Percentiles rank a stretch among this genome's conserved stretches.
Conservation (phyloP, 345 rosid species). For the rapeseed (Brassica napus) region DNA sequence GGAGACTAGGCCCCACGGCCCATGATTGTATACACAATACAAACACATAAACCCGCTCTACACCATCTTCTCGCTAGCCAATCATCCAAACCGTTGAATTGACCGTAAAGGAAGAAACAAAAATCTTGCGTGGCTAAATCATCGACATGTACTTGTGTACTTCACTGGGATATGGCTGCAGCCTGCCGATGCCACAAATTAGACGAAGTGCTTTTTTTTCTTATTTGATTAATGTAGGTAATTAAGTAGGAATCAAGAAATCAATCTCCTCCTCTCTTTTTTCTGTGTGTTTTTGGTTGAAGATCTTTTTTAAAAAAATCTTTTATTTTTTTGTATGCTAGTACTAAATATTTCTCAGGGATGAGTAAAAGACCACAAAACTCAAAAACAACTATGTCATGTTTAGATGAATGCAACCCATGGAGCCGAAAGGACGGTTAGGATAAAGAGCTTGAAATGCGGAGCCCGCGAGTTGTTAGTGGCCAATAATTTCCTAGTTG, state of each 20-base stretch:
- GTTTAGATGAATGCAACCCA: background rate
- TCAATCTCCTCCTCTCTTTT: background rate
- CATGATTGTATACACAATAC: conserved; percentile 15
- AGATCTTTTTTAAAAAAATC: background rate
- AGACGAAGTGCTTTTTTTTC: background rate
- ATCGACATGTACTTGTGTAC: background rate
- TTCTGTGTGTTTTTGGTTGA: background rate
- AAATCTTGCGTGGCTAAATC: conserved; percentile 23
- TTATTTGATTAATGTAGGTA: background rate
- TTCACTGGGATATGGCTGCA: background rate
- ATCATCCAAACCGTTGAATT: conserved; percentile 7
- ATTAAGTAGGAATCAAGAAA: background rate
- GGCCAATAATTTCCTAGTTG: background rate
- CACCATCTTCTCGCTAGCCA: conserved; percentile 9
- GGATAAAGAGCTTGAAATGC: background rate
- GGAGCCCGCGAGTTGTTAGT: background rate
- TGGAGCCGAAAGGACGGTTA: background rate
- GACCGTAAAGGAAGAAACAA: conserved; percentile 7
- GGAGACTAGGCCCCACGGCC: conserved; percentile 30
- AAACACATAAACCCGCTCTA: conserved; percentile 31
- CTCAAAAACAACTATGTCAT: background rate
- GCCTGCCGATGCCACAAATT: background rate
- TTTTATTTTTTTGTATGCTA: background rate
- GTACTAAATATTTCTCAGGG: background rate
- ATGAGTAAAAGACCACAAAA: background rate